Base-by-base conservation (phyloP, 2,329 filamentous ascomycete genomes). In the Microascus cirrosus region DNA sequence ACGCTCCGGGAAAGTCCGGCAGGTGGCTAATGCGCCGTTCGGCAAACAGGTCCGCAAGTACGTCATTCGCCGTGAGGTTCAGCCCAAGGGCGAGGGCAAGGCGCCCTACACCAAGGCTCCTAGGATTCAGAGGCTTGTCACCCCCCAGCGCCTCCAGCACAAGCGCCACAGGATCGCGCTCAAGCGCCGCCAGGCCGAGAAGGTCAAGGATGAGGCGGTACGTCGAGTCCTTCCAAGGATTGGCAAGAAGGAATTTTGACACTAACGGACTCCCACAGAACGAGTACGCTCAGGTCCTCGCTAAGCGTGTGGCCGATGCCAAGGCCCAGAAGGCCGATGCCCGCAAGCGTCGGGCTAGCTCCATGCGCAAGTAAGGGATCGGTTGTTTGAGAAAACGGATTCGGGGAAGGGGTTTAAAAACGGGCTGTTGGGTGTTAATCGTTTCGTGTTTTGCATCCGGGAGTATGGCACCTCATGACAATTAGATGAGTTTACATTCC, bases 61-160 rank as follows among this genome's bases (percentile, higher is more conserved):
- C 82, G 94, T 99, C 78, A 97, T 99, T 73, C 94, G 94, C 77
- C 94, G 94, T 77, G 94, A 97, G 78, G 86, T 99, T 72, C 86
- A 91, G 82, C 89, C 90, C 75, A 95, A 95, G 88, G 89, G 87
- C 74, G 94, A 97, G 84, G 93, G 91, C 80, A 95, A 94, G 82
- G 88, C 90, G 81, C 80, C 92, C 70, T 97, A 97, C 87, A 96
- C 93, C 88, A 99, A 99, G 90, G 94, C 94, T 71, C 94, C 94
- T 78, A 95, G 93, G 85, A 99, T 99, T 81, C 94, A 99, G 87
- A 90, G 94, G 77, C 90, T 99, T 71, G 91, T 99, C 71, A 99
- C 94, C 73, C 94, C 94, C 77, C 94, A 97, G 83, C 94, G 94
- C 77, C 91, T 99, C 74, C 94, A 99, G 86, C 94, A 96, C 89